Evolutionary conservation across 352 stramenopile genomes (phyloP).

Genomic region (Phytophthora quininea): DNA sequence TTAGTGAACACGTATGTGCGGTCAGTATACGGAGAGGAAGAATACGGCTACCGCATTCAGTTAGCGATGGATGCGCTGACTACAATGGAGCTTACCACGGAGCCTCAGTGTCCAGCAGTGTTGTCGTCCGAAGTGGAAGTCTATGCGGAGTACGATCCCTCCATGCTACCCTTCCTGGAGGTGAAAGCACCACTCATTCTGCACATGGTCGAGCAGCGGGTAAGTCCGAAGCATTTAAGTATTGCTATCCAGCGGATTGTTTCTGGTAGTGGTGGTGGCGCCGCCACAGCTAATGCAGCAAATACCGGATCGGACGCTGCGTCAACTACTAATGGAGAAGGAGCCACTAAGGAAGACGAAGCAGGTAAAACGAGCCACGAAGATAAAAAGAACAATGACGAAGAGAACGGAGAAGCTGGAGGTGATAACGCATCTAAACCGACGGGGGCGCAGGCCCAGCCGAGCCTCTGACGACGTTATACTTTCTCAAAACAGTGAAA

Average conservation of each 20-base stretch:
- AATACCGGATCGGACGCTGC: conserved; percentile 27
- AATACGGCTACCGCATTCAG: conserved; percentile 88
- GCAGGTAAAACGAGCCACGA: conserved; percentile 23
- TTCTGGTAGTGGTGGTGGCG: conserved; percentile 41
- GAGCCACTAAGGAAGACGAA: conserved; percentile 44
- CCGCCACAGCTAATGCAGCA: conserved; percentile 16
- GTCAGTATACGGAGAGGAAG: conserved; percentile 81
- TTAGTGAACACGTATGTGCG: conserved; percentile 85
- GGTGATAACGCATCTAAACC: conserved; percentile 23
- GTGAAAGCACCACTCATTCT: conserved; percentile 82
- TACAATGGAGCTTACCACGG: conserved; percentile 81
- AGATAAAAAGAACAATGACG: conserved; percentile 39
- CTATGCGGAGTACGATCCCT: conserved; percentile 82
- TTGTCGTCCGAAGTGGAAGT: conserved; percentile 83
- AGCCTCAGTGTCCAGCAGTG: conserved; percentile 66
- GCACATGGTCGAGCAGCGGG: conserved; percentile 90
- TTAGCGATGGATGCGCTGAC: conserved; percentile 85
- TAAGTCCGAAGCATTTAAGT: conserved; percentile 70
- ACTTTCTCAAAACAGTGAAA: conserved; percentile 84
- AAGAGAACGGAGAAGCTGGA: conserved; percentile 34
- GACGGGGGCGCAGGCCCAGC: conserved; percentile 16
- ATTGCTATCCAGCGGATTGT: conserved; percentile 85
- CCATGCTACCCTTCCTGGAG: conserved; percentile 75
- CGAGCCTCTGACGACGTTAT: conserved; percentile 78
- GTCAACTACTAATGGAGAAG: conserved; percentile 36